Evolutionary conservation across 768 basidiomycete species (phyloP).

Genomic region (Russula virescens): DNA sequence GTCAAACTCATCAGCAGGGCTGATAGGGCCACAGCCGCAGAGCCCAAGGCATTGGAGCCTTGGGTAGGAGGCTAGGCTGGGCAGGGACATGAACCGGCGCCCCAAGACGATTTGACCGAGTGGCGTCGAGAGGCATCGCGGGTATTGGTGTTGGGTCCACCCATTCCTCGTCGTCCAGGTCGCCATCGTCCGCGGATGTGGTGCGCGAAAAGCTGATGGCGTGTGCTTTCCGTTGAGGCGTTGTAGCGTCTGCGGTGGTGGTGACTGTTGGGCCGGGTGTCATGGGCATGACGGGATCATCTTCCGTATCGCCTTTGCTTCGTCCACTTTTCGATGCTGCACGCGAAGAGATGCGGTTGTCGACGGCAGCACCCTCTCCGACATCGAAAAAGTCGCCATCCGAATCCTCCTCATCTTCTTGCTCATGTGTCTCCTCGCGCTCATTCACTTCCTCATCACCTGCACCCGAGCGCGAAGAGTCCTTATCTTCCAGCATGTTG

Average conservation of each 20-base stretch:
- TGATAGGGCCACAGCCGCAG: too few relatives aligned
- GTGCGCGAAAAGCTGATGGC: conserved; percentile 32
- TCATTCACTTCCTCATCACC: conserved; percentile 26
- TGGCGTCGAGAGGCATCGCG: conserved; percentile 18
- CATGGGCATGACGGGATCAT: conserved; percentile 63
- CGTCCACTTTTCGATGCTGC: conserved; percentile 35
- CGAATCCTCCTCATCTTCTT: conserved; percentile 33
- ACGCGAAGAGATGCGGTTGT: conserved; percentile 37
- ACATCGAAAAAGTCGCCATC: conserved; percentile 53
- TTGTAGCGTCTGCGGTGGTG: conserved; percentile 9
- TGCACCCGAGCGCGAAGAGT: conserved; percentile 7
- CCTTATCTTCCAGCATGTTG: conserved; percentile 44
- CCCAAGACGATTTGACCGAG: too few relatives aligned
- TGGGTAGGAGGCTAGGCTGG: too few relatives aligned
- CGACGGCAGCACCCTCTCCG: conserved; percentile 30
- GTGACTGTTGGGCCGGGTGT: conserved; percentile 51
- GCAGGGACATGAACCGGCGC: too few relatives aligned
- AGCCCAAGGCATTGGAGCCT: too few relatives aligned
- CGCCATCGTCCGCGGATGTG: conserved; percentile 35
- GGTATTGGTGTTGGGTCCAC: conserved; percentile 56
- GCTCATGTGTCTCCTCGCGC: too few relatives aligned
- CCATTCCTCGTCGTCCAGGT: conserved; percentile 50
- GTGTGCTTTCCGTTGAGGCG: conserved; percentile 27
- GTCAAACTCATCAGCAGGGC: too few relatives aligned
- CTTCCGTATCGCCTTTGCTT: conserved; percentile 63